Evolutionary conservation across 164 flowering plant genomes (phyloP).

Genomic region (Cinnamomum chago): DNA sequence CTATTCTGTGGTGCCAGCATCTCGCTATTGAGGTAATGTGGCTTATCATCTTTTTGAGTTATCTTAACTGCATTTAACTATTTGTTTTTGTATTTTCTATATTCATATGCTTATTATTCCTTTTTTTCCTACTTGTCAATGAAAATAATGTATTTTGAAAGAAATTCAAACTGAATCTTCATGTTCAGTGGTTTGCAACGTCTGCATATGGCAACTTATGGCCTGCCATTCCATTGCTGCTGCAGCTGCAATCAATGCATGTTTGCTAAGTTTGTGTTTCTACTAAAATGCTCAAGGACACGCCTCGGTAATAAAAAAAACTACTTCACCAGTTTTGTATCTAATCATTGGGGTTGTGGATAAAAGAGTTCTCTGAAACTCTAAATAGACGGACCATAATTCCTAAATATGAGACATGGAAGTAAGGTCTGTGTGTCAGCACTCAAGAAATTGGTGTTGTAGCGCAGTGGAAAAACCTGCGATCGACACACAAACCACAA

Average conservation of each 20-base stretch:
- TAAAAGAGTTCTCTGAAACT: no score
- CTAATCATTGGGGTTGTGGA: background rate
- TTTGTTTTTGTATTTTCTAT: background rate
- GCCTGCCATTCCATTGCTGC: background rate
- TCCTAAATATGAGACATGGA: no score
- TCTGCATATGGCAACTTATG: background rate
- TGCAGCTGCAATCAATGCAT: background rate
- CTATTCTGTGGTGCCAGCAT: constrained; percentile 64
- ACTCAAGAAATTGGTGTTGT: no score
- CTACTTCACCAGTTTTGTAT: background rate
- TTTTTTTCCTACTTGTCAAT: background rate
- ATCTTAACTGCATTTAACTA: background rate
- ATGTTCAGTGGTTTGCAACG: background rate
- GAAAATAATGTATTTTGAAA: background rate
- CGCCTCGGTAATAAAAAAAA: no score
- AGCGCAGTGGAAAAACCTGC: no score
- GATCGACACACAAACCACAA: no score
- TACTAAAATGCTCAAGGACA: background rate
- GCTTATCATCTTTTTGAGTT: background rate
- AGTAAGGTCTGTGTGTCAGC: no score
- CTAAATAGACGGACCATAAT: no score
- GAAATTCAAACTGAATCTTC: background rate
- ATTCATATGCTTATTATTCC: background rate
- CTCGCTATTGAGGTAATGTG: constrained; percentile 71
- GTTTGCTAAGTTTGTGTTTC: background rate